Evolutionary conservation across 176 grass and related monocot species (phyloP), one percentile per base, ranked within the genome.

Genomic region (Guadua angustifolia): DNA sequence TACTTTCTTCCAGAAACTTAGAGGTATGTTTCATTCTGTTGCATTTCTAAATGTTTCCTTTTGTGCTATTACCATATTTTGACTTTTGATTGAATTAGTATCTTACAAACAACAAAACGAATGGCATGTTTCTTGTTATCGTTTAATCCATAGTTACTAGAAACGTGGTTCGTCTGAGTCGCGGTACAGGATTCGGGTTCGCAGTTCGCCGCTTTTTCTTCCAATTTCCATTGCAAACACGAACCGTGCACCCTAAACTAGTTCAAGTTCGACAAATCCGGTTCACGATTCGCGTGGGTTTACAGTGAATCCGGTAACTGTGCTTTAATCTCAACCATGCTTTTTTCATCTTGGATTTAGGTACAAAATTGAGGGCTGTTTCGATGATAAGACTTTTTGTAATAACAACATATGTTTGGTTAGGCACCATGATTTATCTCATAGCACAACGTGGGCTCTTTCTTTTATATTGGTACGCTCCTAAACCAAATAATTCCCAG

Each of bases 1-100:
- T 90, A 75, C 93, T 95, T 82, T 94, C 91, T 83, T 82, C 91
- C 29, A 87, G 88, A 81, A 98, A 98, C 44, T 85, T 94, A 69
- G 96, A 95, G 91, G 96, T 95, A 87, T 76, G n/a, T 55, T 22
- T 52, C 66, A 58, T 59, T 74, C 36, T 83, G 51, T 61, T 70
- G 24, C n/a, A 58, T 82, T 38, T 61, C 56, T 49, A 76, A 56
- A 40, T 15, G 2, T 35, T 46, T 56, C 80, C 33, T 79, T 87
- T 49, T 14, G 38, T 77, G n/a, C 29, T n/a, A 35, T 71, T 80
- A 80, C 36, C 52, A 36, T 29, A 44, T 86, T 72, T 83, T 71
- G 13, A 61, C 36, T 80, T 73, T 21, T 81, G 44, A 47, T 72
- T 82, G 3, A 33, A 49, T 32, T 24, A 56, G n/a, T 29, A 11